Conservation (phyloP, 495 filamentous ascomycete species). For the Talaromyces thailandensis region DNA sequence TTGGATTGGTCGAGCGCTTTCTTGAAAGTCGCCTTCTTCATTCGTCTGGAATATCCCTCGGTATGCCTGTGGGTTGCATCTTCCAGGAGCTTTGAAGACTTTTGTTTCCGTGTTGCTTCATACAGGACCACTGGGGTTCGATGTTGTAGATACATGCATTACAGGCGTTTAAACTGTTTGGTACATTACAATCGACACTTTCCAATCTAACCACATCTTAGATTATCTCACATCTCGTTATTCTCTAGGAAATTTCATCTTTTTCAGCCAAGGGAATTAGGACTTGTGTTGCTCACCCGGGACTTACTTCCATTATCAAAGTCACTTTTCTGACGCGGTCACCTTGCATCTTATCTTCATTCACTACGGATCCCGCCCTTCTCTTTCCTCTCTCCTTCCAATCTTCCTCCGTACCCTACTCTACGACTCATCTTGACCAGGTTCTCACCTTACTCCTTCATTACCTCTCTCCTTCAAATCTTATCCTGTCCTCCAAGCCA, state of each 20-base stretch:
- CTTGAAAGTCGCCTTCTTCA: neutral
- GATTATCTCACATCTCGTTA: neutral
- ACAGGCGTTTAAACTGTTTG: constrained; percentile 8
- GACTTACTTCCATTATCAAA: neutral
- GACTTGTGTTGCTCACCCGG: neutral
- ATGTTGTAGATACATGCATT: constrained; percentile 10
- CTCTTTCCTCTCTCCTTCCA: neutral
- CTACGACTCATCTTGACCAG: neutral
- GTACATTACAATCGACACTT: constrained; percentile 1
- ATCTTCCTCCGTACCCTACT: neutral
- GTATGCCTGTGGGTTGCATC: constrained; percentile 15
- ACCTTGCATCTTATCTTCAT: neutral
- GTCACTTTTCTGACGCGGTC: neutral
- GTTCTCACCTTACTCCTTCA: neutral
- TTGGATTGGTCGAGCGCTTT: neutral
- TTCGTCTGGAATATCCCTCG: neutral
- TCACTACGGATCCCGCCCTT: neutral
- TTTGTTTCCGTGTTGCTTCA: constrained; percentile 4
- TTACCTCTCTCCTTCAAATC: neutral
- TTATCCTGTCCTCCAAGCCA: neutral
- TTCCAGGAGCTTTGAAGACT: constrained; percentile 23
- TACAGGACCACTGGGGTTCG: constrained; percentile 3
- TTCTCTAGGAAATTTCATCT: neutral
- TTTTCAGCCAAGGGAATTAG: neutral
- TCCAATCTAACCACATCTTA: neutral